Evolutionary conservation across 352 stramenopile species (phyloP).

Genomic region (Globisporangium sylvaticum): DNA sequence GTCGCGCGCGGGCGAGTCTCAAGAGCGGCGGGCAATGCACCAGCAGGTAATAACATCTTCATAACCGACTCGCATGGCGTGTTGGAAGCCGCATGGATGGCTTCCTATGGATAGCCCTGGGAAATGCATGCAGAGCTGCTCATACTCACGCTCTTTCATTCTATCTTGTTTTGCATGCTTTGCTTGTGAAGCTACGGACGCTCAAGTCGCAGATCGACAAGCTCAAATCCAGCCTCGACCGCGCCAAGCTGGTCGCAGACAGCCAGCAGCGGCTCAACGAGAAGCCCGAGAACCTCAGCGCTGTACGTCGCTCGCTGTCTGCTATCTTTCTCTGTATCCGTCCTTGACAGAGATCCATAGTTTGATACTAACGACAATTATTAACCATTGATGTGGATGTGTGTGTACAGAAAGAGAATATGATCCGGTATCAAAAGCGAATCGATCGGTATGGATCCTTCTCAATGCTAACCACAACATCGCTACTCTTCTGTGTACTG

Average conservation of each 20-base stretch:
- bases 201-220: constrained; percentile 86
- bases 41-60: constrained; percentile 48
- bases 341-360: no score
- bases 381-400: neutral
- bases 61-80: neutral
- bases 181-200: constrained; percentile 42
- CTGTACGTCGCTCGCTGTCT: no score
- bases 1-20: constrained; percentile 66
- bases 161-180: neutral
- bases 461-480: neutral
- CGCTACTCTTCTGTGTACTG: neutral
- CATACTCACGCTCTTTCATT: neutral
- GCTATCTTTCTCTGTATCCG: no score
- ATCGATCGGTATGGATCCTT: constrained; percentile 37
- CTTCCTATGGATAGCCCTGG: neutral
- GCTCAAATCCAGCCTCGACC: constrained; percentile 79
- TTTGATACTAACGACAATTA: no score
- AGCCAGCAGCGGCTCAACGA: constrained; percentile 56
- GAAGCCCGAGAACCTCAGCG: constrained; percentile 33
- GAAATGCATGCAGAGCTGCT: neutral
- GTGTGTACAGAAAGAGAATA: constrained; percentile 55
- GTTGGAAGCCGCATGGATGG: neutral
- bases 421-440: constrained; percentile 68
- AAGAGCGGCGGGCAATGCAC: constrained; percentile 81
- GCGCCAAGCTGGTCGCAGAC: constrained; percentile 69